A percentile compares a stretch with the other conserved stretches of the same genome.
Conservation (phyloP, 192 early-diverging fungal species). For the Physocladia obscura region DNA sequence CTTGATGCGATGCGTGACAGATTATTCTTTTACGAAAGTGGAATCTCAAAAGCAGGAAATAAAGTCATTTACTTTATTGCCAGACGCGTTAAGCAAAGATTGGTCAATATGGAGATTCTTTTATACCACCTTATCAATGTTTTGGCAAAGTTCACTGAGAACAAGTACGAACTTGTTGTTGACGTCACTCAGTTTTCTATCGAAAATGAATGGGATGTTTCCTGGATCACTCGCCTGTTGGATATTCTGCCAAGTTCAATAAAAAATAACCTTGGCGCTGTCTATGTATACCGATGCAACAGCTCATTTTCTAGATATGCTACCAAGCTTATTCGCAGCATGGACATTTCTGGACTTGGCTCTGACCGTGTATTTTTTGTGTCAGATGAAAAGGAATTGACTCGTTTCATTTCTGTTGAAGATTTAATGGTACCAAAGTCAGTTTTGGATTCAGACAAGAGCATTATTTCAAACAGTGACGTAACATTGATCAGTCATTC, state of each 20-base stretch:
- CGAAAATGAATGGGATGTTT: constrained; percentile 76
- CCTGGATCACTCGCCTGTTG: constrained; percentile 72
- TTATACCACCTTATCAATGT: constrained; percentile 69
- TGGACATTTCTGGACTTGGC: constrained; percentile 35
- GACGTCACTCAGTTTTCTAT: constrained; percentile 78
- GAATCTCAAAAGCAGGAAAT: constrained; percentile 65
- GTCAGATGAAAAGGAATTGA: constrained; percentile 65
- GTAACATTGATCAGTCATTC: constrained; percentile 60
- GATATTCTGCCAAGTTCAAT: constrained; percentile 72
- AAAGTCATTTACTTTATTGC: constrained; percentile 86
- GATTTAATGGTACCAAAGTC: constrained; percentile 75
- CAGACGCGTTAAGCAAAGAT: constrained; percentile 70
- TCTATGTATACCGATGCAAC: constrained; percentile 85
- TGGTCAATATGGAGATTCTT: constrained; percentile 80
- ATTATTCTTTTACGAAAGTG: constrained; percentile 80
- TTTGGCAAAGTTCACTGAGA: constrained; percentile 62
- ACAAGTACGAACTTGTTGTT: constrained; percentile 76
- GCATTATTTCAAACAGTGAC: constrained; percentile 50
- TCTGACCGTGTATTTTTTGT: constrained; percentile 59
- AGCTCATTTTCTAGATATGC: too few species aligned
- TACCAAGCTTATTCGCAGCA: constrained; percentile 54
- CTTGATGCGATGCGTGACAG: constrained; percentile 29
- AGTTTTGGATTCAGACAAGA: constrained; percentile 69
- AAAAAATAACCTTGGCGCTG: constrained; percentile 59
- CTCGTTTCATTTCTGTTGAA: constrained; percentile 68